phyloP scores from a whole-genome alignment of 2,329 filamentous ascomycete genomes.

The Daldinia sp. region DNA sequence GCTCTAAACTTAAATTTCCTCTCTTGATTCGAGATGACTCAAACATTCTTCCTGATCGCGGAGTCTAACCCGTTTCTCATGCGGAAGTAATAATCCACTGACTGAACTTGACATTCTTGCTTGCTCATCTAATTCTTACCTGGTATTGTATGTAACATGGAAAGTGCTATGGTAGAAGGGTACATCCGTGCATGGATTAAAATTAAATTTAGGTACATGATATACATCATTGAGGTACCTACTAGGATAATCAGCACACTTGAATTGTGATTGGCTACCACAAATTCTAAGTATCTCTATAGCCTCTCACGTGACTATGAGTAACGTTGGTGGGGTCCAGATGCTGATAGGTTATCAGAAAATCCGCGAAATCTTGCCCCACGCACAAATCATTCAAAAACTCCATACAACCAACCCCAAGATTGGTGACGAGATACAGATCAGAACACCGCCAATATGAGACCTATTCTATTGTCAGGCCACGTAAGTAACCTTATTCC shows the following conservation, averaged over 20 bases:
- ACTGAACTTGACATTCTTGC: slow-evolving; percentile 10
- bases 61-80: slow-evolving; percentile 26
- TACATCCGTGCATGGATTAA: slow-evolving; percentile 1
- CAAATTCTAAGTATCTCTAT: background rate
- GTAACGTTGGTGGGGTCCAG: slow-evolving; percentile 36
- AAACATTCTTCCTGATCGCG: slow-evolving; percentile 20
- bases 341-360: slow-evolving; percentile 38
- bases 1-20: slow-evolving; percentile 10
- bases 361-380: slow-evolving; percentile 40
- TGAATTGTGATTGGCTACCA: slow-evolving; percentile 21
- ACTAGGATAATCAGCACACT: background rate
- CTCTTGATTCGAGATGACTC: slow-evolving; percentile 26
- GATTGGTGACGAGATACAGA: slow-evolving; percentile 37
- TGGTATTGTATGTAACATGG: slow-evolving; percentile 1
- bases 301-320: slow-evolving; percentile 27
- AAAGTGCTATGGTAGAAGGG: slow-evolving; percentile 10
- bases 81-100: slow-evolving; percentile 22
- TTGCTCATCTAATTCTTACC: slow-evolving; percentile 20
- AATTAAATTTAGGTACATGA: slow-evolving; percentile 12
- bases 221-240: background rate
- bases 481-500: slow-evolving; percentile 68
- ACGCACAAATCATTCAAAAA: slow-evolving; percentile 50
- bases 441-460: slow-evolving; percentile 74
- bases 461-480: slow-evolving; percentile 94
- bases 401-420: slow-evolving; percentile 46